A percentile compares a stretch with the other conserved stretches of the same genome.
Evolutionary conservation across 306 rosid species (phyloP).

Genomic region (Cicer pinnatifidum): DNA sequence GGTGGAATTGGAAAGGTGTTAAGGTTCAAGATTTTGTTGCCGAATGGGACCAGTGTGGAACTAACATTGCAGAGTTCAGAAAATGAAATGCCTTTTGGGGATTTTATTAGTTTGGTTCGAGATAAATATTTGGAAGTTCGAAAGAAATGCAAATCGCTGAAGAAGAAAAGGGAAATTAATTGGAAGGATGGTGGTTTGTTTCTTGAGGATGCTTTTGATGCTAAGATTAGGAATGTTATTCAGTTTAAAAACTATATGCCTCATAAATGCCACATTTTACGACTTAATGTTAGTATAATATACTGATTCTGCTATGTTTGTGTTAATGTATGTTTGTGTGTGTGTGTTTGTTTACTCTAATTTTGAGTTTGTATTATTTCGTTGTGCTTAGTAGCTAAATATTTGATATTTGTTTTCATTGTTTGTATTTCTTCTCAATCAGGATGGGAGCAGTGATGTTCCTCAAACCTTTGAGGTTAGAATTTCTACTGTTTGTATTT

Average conservation of each 20-base stretch:
- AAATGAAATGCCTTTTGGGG: conserved; percentile 41
- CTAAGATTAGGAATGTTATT: conserved; percentile 29
- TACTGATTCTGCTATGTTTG: not conserved
- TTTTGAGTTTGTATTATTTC: not conserved
- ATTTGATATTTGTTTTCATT: conserved; percentile 16
- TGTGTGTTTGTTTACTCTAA: not conserved
- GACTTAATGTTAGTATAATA: conserved; percentile 58
- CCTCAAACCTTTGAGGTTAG: conserved; percentile 54
- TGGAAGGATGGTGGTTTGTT: conserved; percentile 47
- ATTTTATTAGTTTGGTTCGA: conserved; percentile 47
- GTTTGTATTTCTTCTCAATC: conserved; percentile 21
- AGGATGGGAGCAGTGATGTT: conserved; percentile 48
- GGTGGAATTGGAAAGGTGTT: not conserved
- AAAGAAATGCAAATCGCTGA: conserved; percentile 3
- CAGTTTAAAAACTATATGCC: conserved; percentile 48
- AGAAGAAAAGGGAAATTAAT: conserved; percentile 41
- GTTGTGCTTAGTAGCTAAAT: conserved; percentile 22
- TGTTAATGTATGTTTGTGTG: not conserved
- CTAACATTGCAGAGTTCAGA: conserved; percentile 39
- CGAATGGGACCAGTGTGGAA: conserved; percentile 49
- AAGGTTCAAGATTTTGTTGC: conserved; percentile 53
- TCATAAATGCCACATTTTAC: conserved; percentile 52
- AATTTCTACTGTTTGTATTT: not conserved
- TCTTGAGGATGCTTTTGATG: conserved; percentile 51
- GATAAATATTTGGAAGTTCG: conserved; percentile 30